These are phyloP conservation scores for Melampsora occidentalis DNA, from an alignment of 1,284 basidiomycete species.

Conservation along the genomic window DNA sequence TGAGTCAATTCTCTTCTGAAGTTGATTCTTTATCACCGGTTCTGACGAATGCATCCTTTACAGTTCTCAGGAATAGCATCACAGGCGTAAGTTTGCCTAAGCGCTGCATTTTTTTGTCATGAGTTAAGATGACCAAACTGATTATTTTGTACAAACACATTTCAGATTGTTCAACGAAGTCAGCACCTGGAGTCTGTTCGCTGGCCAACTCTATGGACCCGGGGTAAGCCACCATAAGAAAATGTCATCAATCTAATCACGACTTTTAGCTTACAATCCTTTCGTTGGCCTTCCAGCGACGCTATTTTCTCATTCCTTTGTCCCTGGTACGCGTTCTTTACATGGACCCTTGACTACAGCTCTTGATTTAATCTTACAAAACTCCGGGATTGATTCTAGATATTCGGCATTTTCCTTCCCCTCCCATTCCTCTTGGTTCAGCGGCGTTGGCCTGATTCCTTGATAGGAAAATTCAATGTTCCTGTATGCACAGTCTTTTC, in stretches of 20 bases:
- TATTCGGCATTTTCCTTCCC: slow-evolving; percentile 32
- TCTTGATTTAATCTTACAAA: background rate
- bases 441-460: slow-evolving; percentile 15
- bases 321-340: slow-evolving; percentile 15
- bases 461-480: slow-evolving; percentile 36
- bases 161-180: slow-evolving; percentile 43
- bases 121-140: background rate
- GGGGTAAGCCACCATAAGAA: slow-evolving; percentile 19
- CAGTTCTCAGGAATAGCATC: slow-evolving; percentile 41
- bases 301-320: slow-evolving; percentile 40
- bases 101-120: background rate
- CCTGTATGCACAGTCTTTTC: slow-evolving; percentile 13
- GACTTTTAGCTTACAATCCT: background rate
- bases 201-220: slow-evolving; percentile 29
- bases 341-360: no score
- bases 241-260: background rate
- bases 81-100: slow-evolving; percentile 31
- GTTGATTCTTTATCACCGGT: background rate
- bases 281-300: slow-evolving; percentile 14
- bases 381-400: background rate
- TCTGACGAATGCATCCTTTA: background rate
- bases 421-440: slow-evolving; percentile 33
- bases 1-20: slow-evolving; percentile 2
- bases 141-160: background rate
- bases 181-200: slow-evolving; percentile 43